Evolutionary conservation across 805 yeast species (phyloP).

Genomic region (Yarrowia sp.): DNA sequence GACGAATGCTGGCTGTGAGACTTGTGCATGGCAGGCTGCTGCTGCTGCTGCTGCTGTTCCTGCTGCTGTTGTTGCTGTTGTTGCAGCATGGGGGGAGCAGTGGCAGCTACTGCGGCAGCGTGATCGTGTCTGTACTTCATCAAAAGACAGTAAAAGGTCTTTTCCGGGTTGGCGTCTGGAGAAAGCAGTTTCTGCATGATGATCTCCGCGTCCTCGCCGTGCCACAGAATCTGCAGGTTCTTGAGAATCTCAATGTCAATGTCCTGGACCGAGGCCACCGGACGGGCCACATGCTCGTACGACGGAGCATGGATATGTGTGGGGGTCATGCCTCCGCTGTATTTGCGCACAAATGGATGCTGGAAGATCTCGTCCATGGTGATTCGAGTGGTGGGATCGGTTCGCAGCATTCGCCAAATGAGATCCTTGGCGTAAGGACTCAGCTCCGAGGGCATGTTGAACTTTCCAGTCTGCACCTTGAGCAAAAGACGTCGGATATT

Average conservation of each 20-base stretch:
- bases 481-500: slow-evolving; percentile 83
- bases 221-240: slow-evolving; percentile 80
- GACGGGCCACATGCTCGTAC: slow-evolving; percentile 48
- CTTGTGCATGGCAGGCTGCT: slow-evolving; percentile 17
- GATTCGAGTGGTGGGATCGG: slow-evolving; percentile 82
- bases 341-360: slow-evolving; percentile 84
- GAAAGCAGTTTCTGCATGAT: slow-evolving; percentile 62
- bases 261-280: slow-evolving; percentile 53
- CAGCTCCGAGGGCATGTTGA: slow-evolving; percentile 78
- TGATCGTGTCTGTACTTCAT: slow-evolving; percentile 78
- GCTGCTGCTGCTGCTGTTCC: neutral
- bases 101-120: slow-evolving; percentile 22
- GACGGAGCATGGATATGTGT: slow-evolving; percentile 40
- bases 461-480: slow-evolving; percentile 91
- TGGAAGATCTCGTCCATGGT: slow-evolving; percentile 73
- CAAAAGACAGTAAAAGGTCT: slow-evolving; percentile 78
- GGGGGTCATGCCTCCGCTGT: slow-evolving; percentile 49
- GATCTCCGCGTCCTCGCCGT: slow-evolving; percentile 66
- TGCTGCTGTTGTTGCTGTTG: slow-evolving; percentile 8
- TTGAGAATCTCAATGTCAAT: slow-evolving; percentile 78
- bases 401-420: slow-evolving; percentile 78
- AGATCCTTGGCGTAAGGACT: slow-evolving; percentile 88
- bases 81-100: slow-evolving; percentile 18
- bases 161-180: slow-evolving; percentile 71
- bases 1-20: slow-evolving; percentile 26